phyloP scores from a whole-genome alignment of 1,284 basidiomycete species.

The Ustanciosporium gigantosporum region DNA sequence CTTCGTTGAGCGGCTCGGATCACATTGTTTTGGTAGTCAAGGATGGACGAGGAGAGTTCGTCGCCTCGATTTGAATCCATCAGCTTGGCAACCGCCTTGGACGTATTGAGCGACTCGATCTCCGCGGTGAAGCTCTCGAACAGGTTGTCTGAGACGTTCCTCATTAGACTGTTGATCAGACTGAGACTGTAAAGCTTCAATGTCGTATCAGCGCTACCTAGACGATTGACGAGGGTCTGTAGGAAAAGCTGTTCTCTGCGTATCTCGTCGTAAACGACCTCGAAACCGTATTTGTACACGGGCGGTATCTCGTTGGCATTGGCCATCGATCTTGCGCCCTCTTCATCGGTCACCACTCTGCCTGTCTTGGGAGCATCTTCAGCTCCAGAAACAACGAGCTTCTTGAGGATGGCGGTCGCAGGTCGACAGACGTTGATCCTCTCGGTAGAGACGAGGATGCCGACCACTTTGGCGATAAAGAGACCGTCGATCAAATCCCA shows the following conservation, averaged over 20 bases:
- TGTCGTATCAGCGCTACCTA: conserved; percentile 57
- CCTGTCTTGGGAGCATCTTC: conserved; percentile 38
- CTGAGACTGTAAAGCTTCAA: conserved; percentile 54
- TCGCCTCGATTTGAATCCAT: conserved; percentile 85
- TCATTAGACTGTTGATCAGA: conserved; percentile 79
- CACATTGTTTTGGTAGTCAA: conserved; percentile 89
- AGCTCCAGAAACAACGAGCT: conserved; percentile 67
- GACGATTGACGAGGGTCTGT: conserved; percentile 49
- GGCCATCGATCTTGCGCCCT: conserved; percentile 5
- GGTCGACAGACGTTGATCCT: conserved; percentile 88
- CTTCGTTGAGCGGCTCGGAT: conserved; percentile 78
- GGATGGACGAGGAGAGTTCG: conserved; percentile 80
- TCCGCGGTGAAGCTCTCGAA: conserved; percentile 79
- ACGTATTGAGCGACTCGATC: conserved; percentile 77
- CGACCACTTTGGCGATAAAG: conserved; percentile 77
- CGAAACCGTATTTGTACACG: conserved; percentile 52
- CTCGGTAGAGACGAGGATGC: conserved; percentile 68
- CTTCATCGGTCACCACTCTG: conserved; percentile 22
- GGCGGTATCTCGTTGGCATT: conserved; percentile 6
- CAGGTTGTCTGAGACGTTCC: conserved; percentile 73
- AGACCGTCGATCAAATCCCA: conserved; percentile 73
- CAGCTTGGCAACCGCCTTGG: conserved; percentile 67
- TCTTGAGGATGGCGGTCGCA: conserved; percentile 88
- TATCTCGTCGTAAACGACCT: conserved; percentile 51
- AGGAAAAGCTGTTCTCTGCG: conserved; percentile 51